A percentile compares a stretch with the other conserved stretches of the same genome.
Conservation (phyloP, 192 early-diverging fungal species). For the Gonapodya prolifera region DNA sequence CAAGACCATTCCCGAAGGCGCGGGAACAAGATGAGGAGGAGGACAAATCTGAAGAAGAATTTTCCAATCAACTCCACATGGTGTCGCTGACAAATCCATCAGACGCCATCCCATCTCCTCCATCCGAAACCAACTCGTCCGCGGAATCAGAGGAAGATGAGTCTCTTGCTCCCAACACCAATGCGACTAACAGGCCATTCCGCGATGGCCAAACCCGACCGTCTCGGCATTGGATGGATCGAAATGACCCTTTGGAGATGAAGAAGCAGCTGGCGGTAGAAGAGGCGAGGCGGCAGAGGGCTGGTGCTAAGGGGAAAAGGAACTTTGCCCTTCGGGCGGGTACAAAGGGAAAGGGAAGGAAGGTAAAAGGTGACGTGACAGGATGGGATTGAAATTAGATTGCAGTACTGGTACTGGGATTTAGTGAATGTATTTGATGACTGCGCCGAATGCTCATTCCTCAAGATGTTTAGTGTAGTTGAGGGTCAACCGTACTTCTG, state of each 20-base stretch:
- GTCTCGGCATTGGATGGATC: no score
- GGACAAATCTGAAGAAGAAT: no score
- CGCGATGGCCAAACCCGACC: neutral
- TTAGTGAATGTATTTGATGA: no score
- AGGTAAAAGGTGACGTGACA: neutral
- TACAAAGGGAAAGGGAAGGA: neutral
- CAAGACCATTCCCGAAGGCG: no score
- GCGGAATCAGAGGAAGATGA: neutral
- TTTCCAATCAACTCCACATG: no score
- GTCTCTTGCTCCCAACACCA: slow-evolving; percentile 6
- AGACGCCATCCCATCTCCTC: neutral
- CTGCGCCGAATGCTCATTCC: no score
- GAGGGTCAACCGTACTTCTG: no score
- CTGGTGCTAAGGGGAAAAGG: neutral
- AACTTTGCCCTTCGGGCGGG: neutral
- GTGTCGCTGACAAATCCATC: no score
- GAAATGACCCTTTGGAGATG: neutral
- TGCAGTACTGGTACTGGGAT: no score
- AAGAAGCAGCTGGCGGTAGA: neutral
- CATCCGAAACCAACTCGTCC: neutral
- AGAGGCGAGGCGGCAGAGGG: neutral
- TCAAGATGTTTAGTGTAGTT: no score
- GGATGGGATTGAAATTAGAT: neutral
- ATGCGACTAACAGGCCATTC: slow-evolving; percentile 1
- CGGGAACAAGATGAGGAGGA: no score